Percentiles rank a stretch among this genome's conserved stretches.
These are phyloP conservation scores for Taphrina wiesneri DNA, from an alignment of 1,139 yeast genomes.

Conservation along the genomic window DNA sequence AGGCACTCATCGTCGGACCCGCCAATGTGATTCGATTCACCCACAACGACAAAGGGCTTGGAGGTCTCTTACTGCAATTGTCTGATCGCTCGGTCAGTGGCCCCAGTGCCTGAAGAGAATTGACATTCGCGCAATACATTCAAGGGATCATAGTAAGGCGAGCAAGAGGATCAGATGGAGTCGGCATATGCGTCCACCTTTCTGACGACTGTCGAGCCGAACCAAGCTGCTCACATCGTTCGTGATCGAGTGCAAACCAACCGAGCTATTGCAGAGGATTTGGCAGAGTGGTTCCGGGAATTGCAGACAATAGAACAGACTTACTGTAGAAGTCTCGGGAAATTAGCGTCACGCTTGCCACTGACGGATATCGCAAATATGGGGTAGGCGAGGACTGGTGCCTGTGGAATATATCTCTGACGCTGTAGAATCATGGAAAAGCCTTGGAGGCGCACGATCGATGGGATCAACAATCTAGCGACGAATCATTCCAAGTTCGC, in stretches of 20 bases:
- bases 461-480: neutral
- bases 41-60: no score
- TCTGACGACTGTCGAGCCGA: conserved; percentile 19
- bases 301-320: conserved; percentile 23
- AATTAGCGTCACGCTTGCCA: conserved; percentile 23
- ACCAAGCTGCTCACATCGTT: conserved; percentile 21
- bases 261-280: conserved; percentile 19
- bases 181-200: conserved; percentile 31
- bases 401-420: neutral
- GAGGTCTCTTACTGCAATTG: no score
- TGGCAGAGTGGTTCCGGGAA: conserved; percentile 31
- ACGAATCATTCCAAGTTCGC: conserved; percentile 28
- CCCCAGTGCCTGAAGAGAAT: no score
- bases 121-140: no score
- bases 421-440: conserved; percentile 20
- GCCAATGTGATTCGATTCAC: no score
- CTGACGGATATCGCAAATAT: conserved; percentile 1
- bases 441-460: conserved; percentile 26
- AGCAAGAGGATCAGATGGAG: conserved; percentile 9
- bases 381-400: conserved; percentile 12
- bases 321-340: conserved; percentile 25
- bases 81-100: no score
- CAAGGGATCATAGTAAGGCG: no score
- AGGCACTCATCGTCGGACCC: no score
- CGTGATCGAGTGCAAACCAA: conserved; percentile 21